Evolutionary conservation across 2,329 filamentous ascomycete genomes (phyloP), one percentile per base, ranked within the genome.

Genomic region (Arthrobotrys sinensis): DNA sequence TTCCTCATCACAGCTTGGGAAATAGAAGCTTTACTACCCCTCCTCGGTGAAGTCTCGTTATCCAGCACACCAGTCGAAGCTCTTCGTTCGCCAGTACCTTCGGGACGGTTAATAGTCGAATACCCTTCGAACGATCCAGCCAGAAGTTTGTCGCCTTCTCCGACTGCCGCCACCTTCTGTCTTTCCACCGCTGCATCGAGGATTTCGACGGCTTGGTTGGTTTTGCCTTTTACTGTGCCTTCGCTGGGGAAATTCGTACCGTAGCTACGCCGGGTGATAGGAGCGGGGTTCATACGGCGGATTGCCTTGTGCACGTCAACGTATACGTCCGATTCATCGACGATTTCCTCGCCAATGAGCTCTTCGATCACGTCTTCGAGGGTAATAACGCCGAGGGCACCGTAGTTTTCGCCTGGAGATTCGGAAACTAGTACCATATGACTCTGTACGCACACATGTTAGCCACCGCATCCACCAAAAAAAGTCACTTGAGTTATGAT

Each of bases 221-320:
- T 86, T 52, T 86, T 86, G 80, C 70, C 63, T 16, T 69, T 62
- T 7, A 79, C 50, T 28, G 80, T 81, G 52, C 81, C 79, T 24
- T 81, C 79, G 32, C 80, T 80, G 34, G 81, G 69, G 50, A 80
- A 66, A 52, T 75, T 73, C 38, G 69, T 69, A 50, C 69, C 68
- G 48, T 75, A 79, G 48, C 48, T 83, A 81, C 68, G 83, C 80
- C 70, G 83, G 78, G 80, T 83, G 80, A 81, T 76, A 7, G 82
- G 82, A 1, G 94, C 94, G 0, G 94, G 94, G 19, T 91, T 90
- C 82, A 96, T 89, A 65, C 96, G 92, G 73, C 96, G 90, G 81
- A 99, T 97, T 21, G 96, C 96, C 86, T 98, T 98, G 87, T 98
- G 96, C 1, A 99, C 94, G 84, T 99, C 96, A 80, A 99, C 91